Conservation (phyloP, 2,329 filamentous ascomycete species). For the Conoideocrella luteorostrata region DNA sequence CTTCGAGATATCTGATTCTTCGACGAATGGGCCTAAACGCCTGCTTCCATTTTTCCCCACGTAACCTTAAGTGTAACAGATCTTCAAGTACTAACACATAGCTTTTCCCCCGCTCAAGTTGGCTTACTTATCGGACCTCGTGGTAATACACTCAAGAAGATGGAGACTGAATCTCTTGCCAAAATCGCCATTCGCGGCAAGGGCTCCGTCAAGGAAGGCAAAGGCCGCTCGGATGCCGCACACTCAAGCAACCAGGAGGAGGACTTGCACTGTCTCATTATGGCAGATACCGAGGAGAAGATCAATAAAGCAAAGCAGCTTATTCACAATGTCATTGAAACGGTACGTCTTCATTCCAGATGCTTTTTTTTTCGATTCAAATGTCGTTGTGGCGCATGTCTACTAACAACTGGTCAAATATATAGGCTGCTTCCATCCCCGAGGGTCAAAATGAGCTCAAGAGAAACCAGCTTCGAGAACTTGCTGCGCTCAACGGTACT, state of each 20-base stretch:
- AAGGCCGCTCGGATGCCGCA: constrained; percentile 95
- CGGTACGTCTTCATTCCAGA: constrained; percentile 52
- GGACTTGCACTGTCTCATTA: constrained; percentile 97
- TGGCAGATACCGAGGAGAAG: constrained; percentile 99
- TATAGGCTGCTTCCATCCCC: constrained; percentile 90
- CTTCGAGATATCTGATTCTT: constrained; percentile 27
- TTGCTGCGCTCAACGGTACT: constrained; percentile 96
- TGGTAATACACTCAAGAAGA: constrained; percentile 99
- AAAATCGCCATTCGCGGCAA: constrained; percentile 99
- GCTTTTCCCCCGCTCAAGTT: constrained; percentile 83
- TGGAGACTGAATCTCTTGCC: constrained; percentile 94
- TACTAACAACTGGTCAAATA: constrained; percentile 16
- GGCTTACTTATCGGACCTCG: constrained; percentile 99
- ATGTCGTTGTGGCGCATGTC: neutral
- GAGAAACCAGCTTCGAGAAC: constrained; percentile 94
- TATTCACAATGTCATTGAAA: constrained; percentile 98
- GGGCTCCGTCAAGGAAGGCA: constrained; percentile 99
- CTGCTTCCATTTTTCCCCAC: neutral
- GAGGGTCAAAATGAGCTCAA: constrained; percentile 99
- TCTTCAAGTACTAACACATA: constrained; percentile 77
- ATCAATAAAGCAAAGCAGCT: constrained; percentile 98
- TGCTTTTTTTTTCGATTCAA: neutral
- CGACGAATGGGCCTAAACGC: constrained; percentile 17
- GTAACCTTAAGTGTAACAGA: constrained; percentile 23
- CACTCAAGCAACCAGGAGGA: constrained; percentile 99